Base-by-base conservation (phyloP, 129 eudicot genomes). In the Smallanthus sonchifolius region DNA sequence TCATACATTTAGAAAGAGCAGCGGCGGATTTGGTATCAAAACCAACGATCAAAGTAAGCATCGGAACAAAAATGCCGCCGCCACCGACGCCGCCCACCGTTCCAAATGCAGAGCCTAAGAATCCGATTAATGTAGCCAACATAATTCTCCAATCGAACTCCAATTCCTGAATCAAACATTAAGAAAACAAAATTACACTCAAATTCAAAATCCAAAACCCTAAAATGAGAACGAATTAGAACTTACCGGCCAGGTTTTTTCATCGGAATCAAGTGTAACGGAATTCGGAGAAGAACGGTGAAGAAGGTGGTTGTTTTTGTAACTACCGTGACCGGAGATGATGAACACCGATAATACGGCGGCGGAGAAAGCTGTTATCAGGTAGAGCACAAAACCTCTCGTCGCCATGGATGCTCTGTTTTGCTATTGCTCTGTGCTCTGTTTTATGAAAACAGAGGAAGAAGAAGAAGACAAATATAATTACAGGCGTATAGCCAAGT, bases 81-180 rank as follows among this genome's bases (percentile, higher is more conserved):
- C 99, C 99, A 17, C 99, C 99, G 70, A 95, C 96, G 0, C 99
- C 99, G 10, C 99, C 99, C 24, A 95, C 99, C 1, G 99, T 91
- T 8, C 97, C 99, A 59, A 86, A 95, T 0, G 96, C 97, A 3
- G 99, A 95, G 19, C 99, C 99, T 77, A 88, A 80, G 55, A 95
- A 95, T 34, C 97, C 99, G n/a, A 95, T 88, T 39, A 95, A 45
- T 16, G 96, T 91, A 2, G 99, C 97, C 86, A 91, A 57, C 11
- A 77, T 82, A 59, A 88, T 73, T 64, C 89, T 87, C 99, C 99
- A 88, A 67, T 84, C 80, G 48, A 91, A 88, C 84, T 79, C 75
- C 94, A 95, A 77, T 15, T 85, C 84, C 99, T 95, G 79, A 54
- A 59, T 20, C 17, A 69, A 39, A 64, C 13, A 3, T 20, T 5